phyloP scores from a whole-genome alignment of 495 filamentous ascomycete genomes.

The Annulohypoxylon nitens region DNA sequence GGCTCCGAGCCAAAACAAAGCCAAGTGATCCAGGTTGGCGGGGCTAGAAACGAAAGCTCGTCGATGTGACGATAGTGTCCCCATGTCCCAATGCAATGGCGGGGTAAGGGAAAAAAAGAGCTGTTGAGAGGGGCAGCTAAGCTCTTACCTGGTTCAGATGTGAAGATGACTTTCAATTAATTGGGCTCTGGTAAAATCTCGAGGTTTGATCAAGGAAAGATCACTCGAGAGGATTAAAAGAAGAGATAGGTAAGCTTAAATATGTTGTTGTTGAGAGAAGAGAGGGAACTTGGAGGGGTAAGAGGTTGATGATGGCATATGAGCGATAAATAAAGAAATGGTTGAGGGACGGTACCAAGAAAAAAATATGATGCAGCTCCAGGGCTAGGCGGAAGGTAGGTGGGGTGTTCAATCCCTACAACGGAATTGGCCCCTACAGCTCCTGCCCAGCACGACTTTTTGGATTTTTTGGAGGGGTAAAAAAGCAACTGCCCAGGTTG shows the following conservation, averaged over 20 bases:
- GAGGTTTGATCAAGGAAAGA: constrained; percentile 37
- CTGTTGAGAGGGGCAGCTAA: constrained; percentile 33
- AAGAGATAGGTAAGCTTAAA: constrained; percentile 38
- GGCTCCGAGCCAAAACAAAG: constrained; percentile 33
- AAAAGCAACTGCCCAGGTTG: constrained; percentile 11
- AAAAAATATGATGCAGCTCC: constrained; percentile 41
- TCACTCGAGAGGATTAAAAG: constrained; percentile 32
- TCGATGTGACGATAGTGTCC: constrained; percentile 27
- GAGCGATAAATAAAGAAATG: constrained; percentile 51
- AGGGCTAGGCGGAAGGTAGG: constrained; percentile 32
- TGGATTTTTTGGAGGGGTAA: constrained; percentile 36
- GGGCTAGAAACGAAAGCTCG: constrained; percentile 35
- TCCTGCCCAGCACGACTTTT: constrained; percentile 3
- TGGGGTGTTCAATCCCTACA: constrained; percentile 41
- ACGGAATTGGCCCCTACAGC: constrained; percentile 37
- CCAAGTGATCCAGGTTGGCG: constrained; percentile 40
- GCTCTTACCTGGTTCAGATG: constrained; percentile 31
- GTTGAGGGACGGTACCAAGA: constrained; percentile 46
- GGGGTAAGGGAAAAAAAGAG: constrained; percentile 40
- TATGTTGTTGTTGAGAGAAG: constrained; percentile 44
- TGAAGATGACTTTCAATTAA: constrained; percentile 1
- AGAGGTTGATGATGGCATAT: constrained; percentile 50
- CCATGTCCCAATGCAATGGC: constrained; percentile 35
- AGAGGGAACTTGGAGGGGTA: constrained; percentile 47
- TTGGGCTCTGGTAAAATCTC: constrained; percentile 7